These are phyloP conservation scores for Phytophthora sansomeana DNA, from an alignment of 352 stramenopile species.

Conservation along the genomic window DNA sequence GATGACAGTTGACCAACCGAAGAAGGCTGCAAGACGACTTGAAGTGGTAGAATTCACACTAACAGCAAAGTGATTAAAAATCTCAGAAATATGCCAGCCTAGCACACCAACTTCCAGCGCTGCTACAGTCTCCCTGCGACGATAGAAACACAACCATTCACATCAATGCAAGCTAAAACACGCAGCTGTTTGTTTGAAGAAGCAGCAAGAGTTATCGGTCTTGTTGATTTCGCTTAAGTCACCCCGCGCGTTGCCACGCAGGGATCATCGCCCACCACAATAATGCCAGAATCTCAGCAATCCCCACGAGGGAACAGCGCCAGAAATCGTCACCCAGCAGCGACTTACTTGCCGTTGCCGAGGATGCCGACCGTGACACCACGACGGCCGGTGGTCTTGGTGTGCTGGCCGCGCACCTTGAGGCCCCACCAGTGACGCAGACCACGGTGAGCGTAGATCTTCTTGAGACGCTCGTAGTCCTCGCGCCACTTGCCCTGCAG, in stretches of 20 bases:
- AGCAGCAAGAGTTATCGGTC: slow-evolving; percentile 48
- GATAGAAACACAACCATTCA: slow-evolving; percentile 12
- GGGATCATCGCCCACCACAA: slow-evolving; percentile 46
- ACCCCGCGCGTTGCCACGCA: slow-evolving; percentile 29
- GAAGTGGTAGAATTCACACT: too few species aligned
- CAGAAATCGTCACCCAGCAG: slow-evolving; percentile 33
- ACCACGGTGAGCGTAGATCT: slow-evolving; percentile 99
- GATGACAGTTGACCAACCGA: too few species aligned
- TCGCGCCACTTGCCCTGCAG: slow-evolving; percentile 99
- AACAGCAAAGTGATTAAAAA: too few species aligned
- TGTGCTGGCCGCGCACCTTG: slow-evolving; percentile 99
- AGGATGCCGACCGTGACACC: slow-evolving; percentile 85
- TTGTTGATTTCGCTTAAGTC: slow-evolving; percentile 49
- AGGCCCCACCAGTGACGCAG: slow-evolving; percentile 99
- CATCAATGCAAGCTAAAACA: slow-evolving; percentile 20
- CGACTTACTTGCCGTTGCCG: slow-evolving; percentile 79
- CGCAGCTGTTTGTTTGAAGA: slow-evolving; percentile 30
- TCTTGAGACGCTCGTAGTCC: slow-evolving; percentile 99
- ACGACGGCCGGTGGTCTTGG: slow-evolving; percentile 98
- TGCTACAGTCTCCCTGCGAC: not conserved
- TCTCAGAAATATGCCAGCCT: too few species aligned
- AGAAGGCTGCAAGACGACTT: too few species aligned
- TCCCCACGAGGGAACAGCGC: slow-evolving; percentile 54
- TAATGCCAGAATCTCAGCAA: slow-evolving; percentile 75
- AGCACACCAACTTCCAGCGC: too few species aligned